Evolutionary conservation across 768 basidiomycete species (phyloP), one percentile per base, ranked within the genome.

Genomic region (Rhizopogon rudus): DNA sequence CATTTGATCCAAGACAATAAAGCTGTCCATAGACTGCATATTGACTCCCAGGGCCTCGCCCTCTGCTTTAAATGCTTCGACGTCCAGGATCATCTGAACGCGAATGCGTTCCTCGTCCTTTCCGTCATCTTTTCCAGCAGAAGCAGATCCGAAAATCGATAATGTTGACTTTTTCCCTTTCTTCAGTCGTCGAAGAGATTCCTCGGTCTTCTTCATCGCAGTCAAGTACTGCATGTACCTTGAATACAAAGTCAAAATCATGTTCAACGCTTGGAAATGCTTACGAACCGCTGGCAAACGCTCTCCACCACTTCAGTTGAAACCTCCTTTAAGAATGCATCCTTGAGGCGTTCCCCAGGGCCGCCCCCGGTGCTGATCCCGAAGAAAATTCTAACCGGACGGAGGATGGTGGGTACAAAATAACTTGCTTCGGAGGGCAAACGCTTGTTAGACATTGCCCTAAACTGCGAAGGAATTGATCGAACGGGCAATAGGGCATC

Each of bases 201-300:
- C 93, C 60, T 98, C 93, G 7, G 92, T 92, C 75, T 96, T 96
- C 69, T 86, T 90, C 81, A 95, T 93, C 1, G 83, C 81, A 9
- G 84, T 77, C 22, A 98, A 76, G 64, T 91, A 88, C 54, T 80
- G 78, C 12, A 87, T 83, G 68, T 96, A 97, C 63, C 92, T 93
- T 54, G 29, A 31, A 50, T 29, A 13, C 5, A 20, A 16, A 46
- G 44, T 35, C 37, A 28, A 31, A 20, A 40, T 49, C 39, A 40
- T 56, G 29, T 44, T 17, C 6, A 46, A 55, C 39, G 13, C 13
- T 29, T 5, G 22, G 41, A 58, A 6, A 14, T 12, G 42, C 43
- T 44, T 35, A 53, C 67, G 55, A 60, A 87, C 86, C 81, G 81
- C 63, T 85, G 84, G 22, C 81, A 79, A 37, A 91, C 86, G 51